Evolutionary conservation across 2,329 filamentous ascomycete species (phyloP).

Genomic region (Diaporthe australafricana): DNA sequence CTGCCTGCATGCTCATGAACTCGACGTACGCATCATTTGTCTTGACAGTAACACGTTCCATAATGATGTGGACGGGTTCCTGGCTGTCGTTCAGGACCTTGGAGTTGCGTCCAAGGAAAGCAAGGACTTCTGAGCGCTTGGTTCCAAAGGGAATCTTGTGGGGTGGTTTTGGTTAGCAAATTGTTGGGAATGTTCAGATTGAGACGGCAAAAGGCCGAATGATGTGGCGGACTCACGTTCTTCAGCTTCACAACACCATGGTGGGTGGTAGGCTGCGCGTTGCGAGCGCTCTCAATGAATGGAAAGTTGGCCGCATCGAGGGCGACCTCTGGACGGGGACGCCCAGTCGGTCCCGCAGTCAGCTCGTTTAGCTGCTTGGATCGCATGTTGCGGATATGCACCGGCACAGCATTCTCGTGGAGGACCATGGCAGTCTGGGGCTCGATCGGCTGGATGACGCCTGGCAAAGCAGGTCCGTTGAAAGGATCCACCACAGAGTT

Average conservation of each 20-base stretch:
- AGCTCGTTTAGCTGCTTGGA: constrained; percentile 54
- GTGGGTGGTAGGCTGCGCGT: constrained; percentile 43
- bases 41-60: constrained; percentile 72
- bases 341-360: constrained; percentile 46
- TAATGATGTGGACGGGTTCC: constrained; percentile 72
- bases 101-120: constrained; percentile 69
- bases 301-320: constrained; percentile 57
- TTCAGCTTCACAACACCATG: constrained; percentile 61
- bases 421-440: constrained; percentile 19
- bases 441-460: constrained; percentile 35
- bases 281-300: constrained; percentile 55
- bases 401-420: constrained; percentile 30
- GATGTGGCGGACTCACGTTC: constrained; percentile 56
- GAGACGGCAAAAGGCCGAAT: not conserved
- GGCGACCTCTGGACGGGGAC: constrained; percentile 50
- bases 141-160: constrained; percentile 67
- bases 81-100: constrained; percentile 64
- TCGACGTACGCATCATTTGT: constrained; percentile 72
- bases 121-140: constrained; percentile 65
- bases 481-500: constrained; percentile 25
- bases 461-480: constrained; percentile 32
- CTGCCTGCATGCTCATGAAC: constrained; percentile 64
- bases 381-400: constrained; percentile 43
- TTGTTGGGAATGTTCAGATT: too few relatives aligned
- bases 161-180: not conserved